A percentile compares a stretch with the other conserved stretches of the same genome.
Evolutionary conservation across 192 early-diverging fungal genomes (phyloP).

Genomic region (Phlyctochytrium planicorne): DNA sequence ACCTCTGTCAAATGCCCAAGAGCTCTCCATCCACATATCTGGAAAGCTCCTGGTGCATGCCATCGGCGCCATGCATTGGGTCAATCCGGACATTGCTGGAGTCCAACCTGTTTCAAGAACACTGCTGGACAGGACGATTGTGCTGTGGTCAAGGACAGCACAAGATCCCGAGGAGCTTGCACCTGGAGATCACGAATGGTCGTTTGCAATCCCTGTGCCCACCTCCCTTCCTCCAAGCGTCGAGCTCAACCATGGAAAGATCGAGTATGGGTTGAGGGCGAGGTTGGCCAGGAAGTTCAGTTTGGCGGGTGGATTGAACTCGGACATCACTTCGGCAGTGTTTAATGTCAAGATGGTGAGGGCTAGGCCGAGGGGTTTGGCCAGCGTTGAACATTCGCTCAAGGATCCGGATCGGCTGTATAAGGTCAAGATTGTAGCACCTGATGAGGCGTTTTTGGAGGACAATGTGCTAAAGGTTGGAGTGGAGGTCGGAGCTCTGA

Average conservation of each 20-base stretch:
- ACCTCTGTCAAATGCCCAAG: constrained; percentile 1
- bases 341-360: background rate
- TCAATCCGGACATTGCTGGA: constrained; percentile 3
- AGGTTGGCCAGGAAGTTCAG: background rate
- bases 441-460: constrained; percentile 2
- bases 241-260: constrained; percentile 8
- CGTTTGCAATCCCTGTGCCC: background rate
- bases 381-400: background rate
- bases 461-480: background rate
- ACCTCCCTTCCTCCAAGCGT: background rate
- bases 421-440: background rate
- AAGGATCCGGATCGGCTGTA: background rate
- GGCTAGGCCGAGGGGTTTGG: constrained; percentile 4
- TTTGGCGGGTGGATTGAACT: background rate
- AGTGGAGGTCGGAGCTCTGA: constrained; percentile 5
- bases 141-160: background rate
- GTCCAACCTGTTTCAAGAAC: background rate
- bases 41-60: constrained; percentile 2
- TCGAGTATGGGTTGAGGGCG: constrained; percentile 5
- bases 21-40: constrained; percentile 4
- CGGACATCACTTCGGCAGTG: background rate
- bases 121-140: background rate
- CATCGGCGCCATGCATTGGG: constrained; percentile 6
- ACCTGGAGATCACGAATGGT: constrained; percentile 3
- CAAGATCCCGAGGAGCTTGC: background rate